Conservation (phyloP, 306 rosid species). For the Elaeagnus macrophylla region DNA sequence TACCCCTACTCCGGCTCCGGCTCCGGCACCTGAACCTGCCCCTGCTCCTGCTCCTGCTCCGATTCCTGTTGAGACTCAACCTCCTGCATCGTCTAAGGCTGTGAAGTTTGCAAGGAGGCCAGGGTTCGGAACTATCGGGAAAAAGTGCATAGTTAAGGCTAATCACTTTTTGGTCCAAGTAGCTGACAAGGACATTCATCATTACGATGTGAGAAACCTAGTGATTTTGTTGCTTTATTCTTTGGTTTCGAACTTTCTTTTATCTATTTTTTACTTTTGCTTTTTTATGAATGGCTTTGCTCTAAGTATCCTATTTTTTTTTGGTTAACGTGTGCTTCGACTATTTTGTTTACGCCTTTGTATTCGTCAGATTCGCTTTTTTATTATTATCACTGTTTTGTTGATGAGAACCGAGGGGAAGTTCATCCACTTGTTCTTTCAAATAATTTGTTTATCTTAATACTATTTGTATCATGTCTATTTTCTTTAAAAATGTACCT, state of each 20-base stretch:
- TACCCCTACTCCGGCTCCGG: neutral
- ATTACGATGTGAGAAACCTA: constrained; percentile 43
- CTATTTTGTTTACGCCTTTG: too few species aligned
- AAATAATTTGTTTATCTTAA: too few species aligned
- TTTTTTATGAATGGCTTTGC: neutral
- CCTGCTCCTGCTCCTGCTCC: neutral
- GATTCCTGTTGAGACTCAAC: neutral
- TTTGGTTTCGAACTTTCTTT: neutral
- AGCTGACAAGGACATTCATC: constrained; percentile 29
- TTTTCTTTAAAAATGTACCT: too few species aligned
- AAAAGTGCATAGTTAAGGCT: constrained; percentile 23
- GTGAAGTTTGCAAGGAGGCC: constrained; percentile 28
- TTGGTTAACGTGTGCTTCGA: too few species aligned
- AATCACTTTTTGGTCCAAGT: constrained; percentile 52
- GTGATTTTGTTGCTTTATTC: neutral
- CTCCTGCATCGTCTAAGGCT: constrained; percentile 43
- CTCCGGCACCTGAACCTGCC: neutral
- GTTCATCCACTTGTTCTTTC: too few species aligned
- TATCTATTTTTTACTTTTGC: neutral
- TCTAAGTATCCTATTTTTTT: too few species aligned
- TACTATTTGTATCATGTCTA: too few species aligned
- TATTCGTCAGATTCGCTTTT: too few species aligned
- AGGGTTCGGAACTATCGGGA: constrained; percentile 29
- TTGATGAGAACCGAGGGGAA: too few species aligned
- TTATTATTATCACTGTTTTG: too few species aligned